Evolutionary conservation across 352 stramenopile genomes (phyloP).

Genomic region (Globisporangium nunn): DNA sequence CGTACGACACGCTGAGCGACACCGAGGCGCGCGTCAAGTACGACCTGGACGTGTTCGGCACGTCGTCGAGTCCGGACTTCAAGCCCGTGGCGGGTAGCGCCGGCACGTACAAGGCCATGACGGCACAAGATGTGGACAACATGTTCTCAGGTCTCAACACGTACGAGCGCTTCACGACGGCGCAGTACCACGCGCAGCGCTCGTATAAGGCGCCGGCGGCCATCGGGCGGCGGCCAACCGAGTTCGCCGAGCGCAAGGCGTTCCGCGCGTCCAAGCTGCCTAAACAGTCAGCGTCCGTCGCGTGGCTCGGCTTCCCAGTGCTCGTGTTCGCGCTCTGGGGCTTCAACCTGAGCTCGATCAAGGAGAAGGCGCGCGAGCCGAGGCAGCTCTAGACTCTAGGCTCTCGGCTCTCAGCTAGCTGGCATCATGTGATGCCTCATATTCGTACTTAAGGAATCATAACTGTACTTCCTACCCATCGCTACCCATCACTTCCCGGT

Average conservation of each 20-base stretch:
- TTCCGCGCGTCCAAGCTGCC: constrained; percentile 59
- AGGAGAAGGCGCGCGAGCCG: constrained; percentile 35
- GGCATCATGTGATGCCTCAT: too few species aligned
- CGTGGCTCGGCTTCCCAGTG: constrained; percentile 57
- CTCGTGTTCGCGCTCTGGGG: constrained; percentile 46
- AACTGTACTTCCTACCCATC: too few species aligned
- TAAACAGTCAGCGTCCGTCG: constrained; percentile 47
- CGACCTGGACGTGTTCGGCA: constrained; percentile 63
- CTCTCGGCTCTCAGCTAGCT: too few species aligned
- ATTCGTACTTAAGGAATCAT: too few species aligned
- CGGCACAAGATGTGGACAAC: constrained; percentile 55
- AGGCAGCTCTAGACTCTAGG: constrained; percentile 13
- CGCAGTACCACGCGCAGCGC: constrained; percentile 55
- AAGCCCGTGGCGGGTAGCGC: neutral
- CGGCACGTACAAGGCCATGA: constrained; percentile 61
- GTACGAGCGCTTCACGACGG: constrained; percentile 74
- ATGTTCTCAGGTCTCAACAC: constrained; percentile 69
- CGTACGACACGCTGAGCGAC: constrained; percentile 65
- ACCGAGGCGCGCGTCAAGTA: constrained; percentile 43
- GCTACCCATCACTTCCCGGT: too few species aligned
- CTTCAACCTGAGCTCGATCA: constrained; percentile 52
- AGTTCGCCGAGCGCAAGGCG: constrained; percentile 60
- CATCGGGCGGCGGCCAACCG: constrained; percentile 53
- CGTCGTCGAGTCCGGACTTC: constrained; percentile 33
- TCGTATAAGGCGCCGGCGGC: constrained; percentile 41